Conservation (phyloP, 352 stramenopile genomes). For the Discostella stelligera region DNA sequence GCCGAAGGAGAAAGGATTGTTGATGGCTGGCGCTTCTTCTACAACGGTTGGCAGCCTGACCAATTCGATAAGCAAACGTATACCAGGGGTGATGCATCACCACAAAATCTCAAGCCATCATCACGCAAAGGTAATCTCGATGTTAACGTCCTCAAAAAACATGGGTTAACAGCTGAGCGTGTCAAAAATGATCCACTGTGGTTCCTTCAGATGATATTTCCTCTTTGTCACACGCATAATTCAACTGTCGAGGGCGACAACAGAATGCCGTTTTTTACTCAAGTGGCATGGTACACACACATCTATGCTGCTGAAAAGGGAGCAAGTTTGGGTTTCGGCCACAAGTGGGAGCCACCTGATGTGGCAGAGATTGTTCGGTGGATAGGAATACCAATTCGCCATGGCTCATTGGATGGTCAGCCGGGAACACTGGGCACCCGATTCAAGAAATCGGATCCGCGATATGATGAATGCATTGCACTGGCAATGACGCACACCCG, state of each 20-base stretch:
- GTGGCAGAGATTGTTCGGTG: neutral
- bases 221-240: neutral
- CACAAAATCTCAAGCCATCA: neutral
- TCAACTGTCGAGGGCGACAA: neutral
- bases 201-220: neutral
- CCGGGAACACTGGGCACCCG: neutral
- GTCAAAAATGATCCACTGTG: neutral
- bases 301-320: neutral
- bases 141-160: neutral
- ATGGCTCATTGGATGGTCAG: neutral
- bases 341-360: too few species aligned
- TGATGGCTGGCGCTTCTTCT: too few species aligned
- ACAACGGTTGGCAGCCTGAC: too few species aligned
- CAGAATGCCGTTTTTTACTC: neutral
- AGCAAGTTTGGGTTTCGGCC: too few species aligned
- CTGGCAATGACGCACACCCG: too few species aligned
- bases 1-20: too few species aligned
- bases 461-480: too few species aligned
- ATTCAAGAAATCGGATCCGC: too few species aligned
- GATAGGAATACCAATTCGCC: neutral
- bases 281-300: neutral
- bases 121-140: neutral
- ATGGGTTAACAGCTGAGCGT: neutral
- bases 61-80: neutral
- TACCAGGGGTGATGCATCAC: neutral